Base-by-base conservation (phyloP, 2,329 filamentous ascomycete species). In the Apiospora rasikravindrae region DNA sequence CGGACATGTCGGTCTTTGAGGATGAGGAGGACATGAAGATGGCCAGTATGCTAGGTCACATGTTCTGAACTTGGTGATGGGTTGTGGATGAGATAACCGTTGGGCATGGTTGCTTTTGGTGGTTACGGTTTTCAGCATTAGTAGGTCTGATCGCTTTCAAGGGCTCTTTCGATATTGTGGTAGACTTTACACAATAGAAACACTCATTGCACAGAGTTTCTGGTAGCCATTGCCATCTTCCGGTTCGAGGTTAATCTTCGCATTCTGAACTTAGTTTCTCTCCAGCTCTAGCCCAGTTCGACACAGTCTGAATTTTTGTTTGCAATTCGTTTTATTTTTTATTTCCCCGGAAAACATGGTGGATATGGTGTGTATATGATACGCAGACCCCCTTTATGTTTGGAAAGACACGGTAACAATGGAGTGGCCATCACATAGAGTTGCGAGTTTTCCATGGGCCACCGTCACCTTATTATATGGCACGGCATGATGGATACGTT, bases 181-280 rank as follows among this genome's bases (percentile, higher is more conserved):
- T 64, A 64, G 57, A 64, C 57, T 64, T 64, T 64, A 64, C 57
- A 40, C 57, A 64, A 33, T 64, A 64, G 33, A 64, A 64, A 40
- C 57, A 40, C 57, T 64, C 57, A 64, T 64, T 64, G 40, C 40
- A n/a, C 33, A 8, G 29, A 40, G 57, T 53, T 14, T 24, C 24
- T 37, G 33, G 33, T 7, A 37, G 33, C 5, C 33, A 37, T 37
- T 37, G 33, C n/a, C 49, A 16, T 53, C 1, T 53, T 29, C 5
- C 33, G 33, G 33, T 16, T 16, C 49, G 49, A 26, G 24, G 6
- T 53, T 37, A 37, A 37, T 49, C 19, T 49, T 7, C 40, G 13
- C 8, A 42, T 42, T 13, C 40, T 42, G 40, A 11, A 42, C 13
- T 42, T 42, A 14, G 40, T 42, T 42, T 1, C 13, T 2, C 1